Evolutionary conservation across 768 basidiomycete genomes (phyloP).

Genomic region (Tylopilus rubrobrunneus): DNA sequence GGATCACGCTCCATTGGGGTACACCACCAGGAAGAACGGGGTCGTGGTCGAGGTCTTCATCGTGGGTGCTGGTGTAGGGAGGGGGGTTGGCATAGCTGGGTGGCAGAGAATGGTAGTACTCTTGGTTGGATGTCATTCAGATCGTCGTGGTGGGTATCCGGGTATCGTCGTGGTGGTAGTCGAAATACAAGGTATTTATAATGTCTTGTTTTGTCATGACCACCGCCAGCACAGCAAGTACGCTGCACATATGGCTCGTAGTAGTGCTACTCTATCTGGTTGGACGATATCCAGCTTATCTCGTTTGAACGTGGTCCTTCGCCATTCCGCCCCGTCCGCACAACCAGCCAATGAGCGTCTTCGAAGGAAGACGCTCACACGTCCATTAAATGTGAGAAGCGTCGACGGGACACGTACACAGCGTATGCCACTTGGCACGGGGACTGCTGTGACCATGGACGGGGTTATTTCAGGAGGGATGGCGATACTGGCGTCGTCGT

Average conservation of each 20-base stretch:
- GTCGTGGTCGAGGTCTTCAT: conserved; percentile 30
- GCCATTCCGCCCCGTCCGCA: conserved; percentile 2
- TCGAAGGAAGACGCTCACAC: background rate
- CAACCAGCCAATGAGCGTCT: background rate
- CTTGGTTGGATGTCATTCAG: conserved; percentile 25
- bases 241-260: too few relatives aligned
- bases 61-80: conserved; percentile 6
- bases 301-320: conserved; percentile 7
- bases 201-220: too few relatives aligned
- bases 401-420: background rate
- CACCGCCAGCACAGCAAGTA: too few relatives aligned
- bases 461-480: background rate
- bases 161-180: conserved; percentile 11
- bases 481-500: background rate
- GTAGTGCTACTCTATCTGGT: background rate
- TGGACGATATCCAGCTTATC: background rate
- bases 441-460: background rate
- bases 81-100: conserved; percentile 14
- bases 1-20: conserved; percentile 19
- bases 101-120: conserved; percentile 18
- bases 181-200: background rate
- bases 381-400: background rate
- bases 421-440: background rate
- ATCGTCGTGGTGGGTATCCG: conserved; percentile 17
- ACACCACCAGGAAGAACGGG: conserved; percentile 24